Base-by-base conservation (phyloP, 164 flowering plant genomes). In the Kingdonia uniflora region DNA sequence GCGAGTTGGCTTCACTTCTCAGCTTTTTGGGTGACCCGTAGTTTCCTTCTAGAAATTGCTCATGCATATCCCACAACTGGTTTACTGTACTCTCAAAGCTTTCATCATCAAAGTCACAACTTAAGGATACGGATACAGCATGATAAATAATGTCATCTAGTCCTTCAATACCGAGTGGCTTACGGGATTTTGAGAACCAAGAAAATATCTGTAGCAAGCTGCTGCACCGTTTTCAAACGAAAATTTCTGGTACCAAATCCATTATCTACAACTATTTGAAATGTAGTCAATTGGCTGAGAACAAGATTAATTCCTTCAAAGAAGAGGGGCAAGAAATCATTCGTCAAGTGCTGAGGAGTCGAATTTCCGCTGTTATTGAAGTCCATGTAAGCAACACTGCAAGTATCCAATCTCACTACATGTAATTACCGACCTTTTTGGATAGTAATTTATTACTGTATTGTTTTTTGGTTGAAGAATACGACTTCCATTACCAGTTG, bases 61-160 rank as follows among this genome's bases (percentile, higher is more conserved):
- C 89, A 62, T 79, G 83, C 82, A 85, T 68, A 25, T 66, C 55
- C 80, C 80, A 76, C 41, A 85, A 53, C 51, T 69, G 67, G 29
- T 77, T 78, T 19, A 89, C 87, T 29, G 70, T 73, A 65, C 70
- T 66, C 51, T 68, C 75, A 35, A 70, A 44, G 60, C 80, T 73
- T 14, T 77, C 80, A 55, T 76, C 80, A 21, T 66, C 80, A n/a
- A 71, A 45, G 56, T 58, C 75, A 0, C 64, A 43, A 37, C 61
- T 68, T 60, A 76, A 63, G 20, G 59, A 60, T 8, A 41, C 42
- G 51, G 61, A 1, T 63, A 58, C 63, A 45, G 40, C 49, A 14
- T 70, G 71, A 19, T 58, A 57, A 17, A 76, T 69, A 43, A 68
- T 51, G 23, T 46, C 48, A 55, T 76, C 77, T 25, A 76, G 33